phyloP scores from a whole-genome alignment of 2,329 filamentous ascomycete species.

The Verticillium dahliae region DNA sequence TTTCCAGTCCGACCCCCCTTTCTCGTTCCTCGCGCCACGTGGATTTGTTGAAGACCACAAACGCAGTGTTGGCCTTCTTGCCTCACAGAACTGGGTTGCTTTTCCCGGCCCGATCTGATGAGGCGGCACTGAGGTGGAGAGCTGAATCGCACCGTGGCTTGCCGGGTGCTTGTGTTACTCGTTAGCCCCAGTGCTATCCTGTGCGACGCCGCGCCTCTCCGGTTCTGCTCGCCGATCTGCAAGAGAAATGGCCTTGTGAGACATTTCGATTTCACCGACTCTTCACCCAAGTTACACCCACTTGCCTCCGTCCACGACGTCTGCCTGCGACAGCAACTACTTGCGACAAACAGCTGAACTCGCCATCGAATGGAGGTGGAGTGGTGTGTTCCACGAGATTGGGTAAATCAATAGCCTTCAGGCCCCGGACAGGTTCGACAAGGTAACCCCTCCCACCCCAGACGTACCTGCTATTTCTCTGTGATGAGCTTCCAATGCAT shows the following conservation, averaged over 20 bases:
- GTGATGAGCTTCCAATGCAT: slow-evolving; percentile 3
- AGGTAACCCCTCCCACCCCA: slow-evolving; percentile 8
- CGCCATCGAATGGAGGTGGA: slow-evolving; percentile 6
- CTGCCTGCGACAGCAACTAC: not conserved
- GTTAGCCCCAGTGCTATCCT: slow-evolving; percentile 1
- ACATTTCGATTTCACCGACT: slow-evolving; percentile 2
- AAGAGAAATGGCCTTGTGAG: slow-evolving; percentile 1
- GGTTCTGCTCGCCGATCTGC: not conserved
- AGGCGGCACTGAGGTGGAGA: not conserved
- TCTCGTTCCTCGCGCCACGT: slow-evolving; percentile 7
- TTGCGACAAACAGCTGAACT: not conserved
- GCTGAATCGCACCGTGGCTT: not conserved
- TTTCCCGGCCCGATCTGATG: not conserved
- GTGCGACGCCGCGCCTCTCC: not conserved
- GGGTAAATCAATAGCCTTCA: slow-evolving; percentile 10
- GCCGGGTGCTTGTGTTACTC: slow-evolving; percentile 2
- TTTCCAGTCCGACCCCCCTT: not conserved
- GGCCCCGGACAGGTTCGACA: slow-evolving; percentile 6
- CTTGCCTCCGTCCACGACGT: not conserved
- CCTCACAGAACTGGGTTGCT: not conserved
- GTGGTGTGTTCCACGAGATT: slow-evolving; percentile 3
- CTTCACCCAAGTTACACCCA: slow-evolving; percentile 5
- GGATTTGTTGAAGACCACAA: not conserved
- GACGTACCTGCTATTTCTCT: not conserved
- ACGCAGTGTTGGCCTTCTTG: not conserved